These are phyloP conservation scores for Talinum fruticosum DNA, from an alignment of 148 eudicot genomes.

Conservation along the genomic window DNA sequence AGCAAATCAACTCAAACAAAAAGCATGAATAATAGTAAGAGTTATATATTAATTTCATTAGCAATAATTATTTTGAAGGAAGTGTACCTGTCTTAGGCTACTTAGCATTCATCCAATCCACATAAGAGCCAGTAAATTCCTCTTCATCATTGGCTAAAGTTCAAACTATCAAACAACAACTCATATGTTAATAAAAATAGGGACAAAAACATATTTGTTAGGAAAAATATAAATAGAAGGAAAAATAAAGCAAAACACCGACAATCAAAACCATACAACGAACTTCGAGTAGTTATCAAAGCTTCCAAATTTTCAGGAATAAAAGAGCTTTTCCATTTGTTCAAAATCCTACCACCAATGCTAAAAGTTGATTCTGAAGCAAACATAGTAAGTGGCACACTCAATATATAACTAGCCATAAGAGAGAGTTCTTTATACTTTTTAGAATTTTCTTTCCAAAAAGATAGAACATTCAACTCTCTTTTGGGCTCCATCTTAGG, in stretches of 20 bases:
- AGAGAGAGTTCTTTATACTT: slow-evolving; percentile 3
- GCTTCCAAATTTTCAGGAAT: slow-evolving; percentile 11
- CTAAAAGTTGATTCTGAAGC: slow-evolving; percentile 15
- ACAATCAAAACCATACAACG: slow-evolving; percentile 10
- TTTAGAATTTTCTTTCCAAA: slow-evolving; percentile 7
- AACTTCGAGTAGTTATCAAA: slow-evolving; percentile 6
- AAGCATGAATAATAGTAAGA: too few species aligned
- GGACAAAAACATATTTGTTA: too few species aligned
- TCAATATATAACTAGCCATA: slow-evolving; percentile 13
- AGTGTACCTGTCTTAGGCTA: too few species aligned
- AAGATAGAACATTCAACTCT: slow-evolving; percentile 10
- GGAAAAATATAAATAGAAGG: too few species aligned
- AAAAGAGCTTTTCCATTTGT: not conserved
- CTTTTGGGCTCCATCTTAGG: not conserved
- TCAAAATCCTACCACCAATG: slow-evolving; percentile 14
- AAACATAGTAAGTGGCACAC: slow-evolving; percentile 9
- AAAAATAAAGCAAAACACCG: not conserved
- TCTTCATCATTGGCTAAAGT: too few species aligned
- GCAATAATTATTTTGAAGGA: too few species aligned
- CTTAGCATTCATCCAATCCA: too few species aligned
- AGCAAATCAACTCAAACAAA: too few species aligned
- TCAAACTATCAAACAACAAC: too few species aligned
- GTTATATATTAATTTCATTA: too few species aligned
- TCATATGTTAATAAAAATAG: too few species aligned
- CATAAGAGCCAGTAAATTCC: too few species aligned